These are phyloP conservation scores for Diaporthe caulivora DNA, from an alignment of 2,329 filamentous ascomycete species.

Conservation along the genomic window DNA sequence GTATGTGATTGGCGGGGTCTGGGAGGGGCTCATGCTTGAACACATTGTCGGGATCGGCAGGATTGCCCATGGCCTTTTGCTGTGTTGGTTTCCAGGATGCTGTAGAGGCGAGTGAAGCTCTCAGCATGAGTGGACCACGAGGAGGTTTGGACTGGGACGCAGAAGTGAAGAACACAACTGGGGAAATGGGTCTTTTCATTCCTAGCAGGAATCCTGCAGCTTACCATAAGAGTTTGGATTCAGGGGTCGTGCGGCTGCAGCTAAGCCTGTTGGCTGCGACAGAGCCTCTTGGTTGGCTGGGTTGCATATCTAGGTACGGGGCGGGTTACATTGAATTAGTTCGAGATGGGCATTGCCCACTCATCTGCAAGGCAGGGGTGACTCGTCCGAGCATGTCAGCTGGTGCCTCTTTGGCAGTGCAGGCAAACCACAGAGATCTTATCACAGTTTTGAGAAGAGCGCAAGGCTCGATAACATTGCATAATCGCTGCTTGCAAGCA, in stretches of 20 bases:
- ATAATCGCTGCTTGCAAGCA: no score
- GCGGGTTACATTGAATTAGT: background rate
- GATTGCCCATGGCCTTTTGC: background rate
- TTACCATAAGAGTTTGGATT: background rate
- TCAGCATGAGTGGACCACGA: background rate
- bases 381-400: no score
- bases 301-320: background rate
- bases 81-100: background rate
- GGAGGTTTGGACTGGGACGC: background rate
- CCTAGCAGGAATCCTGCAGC: background rate
- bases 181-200: no score
- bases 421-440: no score
- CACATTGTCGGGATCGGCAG: background rate
- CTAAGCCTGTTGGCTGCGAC: conserved; percentile 1
- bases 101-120: background rate
- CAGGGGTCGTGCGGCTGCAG: background rate
- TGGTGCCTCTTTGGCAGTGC: background rate
- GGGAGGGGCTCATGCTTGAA: background rate
- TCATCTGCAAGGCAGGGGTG: background rate
- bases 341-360: no score
- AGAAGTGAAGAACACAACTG: background rate
- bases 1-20: background rate
- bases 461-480: no score
- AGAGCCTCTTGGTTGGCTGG: background rate
- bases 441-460: no score